These are phyloP conservation scores for Farysia itapuensis DNA, from an alignment of 1,284 basidiomycete genomes.

Conservation along the genomic window DNA sequence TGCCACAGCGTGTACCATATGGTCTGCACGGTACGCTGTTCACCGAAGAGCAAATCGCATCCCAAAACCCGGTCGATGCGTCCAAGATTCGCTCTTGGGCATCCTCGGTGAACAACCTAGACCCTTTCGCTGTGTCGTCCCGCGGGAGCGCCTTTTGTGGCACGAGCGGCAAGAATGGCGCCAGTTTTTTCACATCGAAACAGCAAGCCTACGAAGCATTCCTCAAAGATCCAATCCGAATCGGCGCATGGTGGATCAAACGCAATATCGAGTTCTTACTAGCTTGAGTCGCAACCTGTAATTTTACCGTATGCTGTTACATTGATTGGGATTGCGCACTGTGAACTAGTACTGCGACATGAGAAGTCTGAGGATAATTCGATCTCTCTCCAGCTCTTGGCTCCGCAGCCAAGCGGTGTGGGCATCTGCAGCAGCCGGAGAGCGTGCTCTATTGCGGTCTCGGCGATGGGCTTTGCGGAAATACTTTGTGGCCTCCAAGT, in stretches of 20 bases:
- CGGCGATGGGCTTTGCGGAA: background rate
- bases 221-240: slow-evolving; percentile 15
- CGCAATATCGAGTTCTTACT: slow-evolving; percentile 26
- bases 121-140: slow-evolving; percentile 16
- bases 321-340: background rate
- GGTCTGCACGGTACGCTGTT: slow-evolving; percentile 60
- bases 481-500: slow-evolving; percentile 3
- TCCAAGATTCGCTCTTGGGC: slow-evolving; percentile 31
- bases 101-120: slow-evolving; percentile 13
- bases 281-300: slow-evolving; percentile 8
- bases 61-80: slow-evolving; percentile 36
- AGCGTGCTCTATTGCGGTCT: background rate
- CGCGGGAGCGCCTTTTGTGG: slow-evolving; percentile 7
- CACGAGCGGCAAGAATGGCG: slow-evolving; percentile 9
- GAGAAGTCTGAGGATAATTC: background rate
- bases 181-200: slow-evolving; percentile 9
- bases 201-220: slow-evolving; percentile 23
- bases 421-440: background rate
- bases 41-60: slow-evolving; percentile 47
- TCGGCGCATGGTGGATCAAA: slow-evolving; percentile 39
- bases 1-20: slow-evolving; percentile 62
- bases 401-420: background rate
- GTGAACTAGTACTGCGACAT: slow-evolving; percentile 1
- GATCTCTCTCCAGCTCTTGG: background rate
- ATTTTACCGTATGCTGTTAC: background rate